Evolutionary conservation across 148 eudicot species (phyloP).

Genomic region (Chenopodium formosanum): DNA sequence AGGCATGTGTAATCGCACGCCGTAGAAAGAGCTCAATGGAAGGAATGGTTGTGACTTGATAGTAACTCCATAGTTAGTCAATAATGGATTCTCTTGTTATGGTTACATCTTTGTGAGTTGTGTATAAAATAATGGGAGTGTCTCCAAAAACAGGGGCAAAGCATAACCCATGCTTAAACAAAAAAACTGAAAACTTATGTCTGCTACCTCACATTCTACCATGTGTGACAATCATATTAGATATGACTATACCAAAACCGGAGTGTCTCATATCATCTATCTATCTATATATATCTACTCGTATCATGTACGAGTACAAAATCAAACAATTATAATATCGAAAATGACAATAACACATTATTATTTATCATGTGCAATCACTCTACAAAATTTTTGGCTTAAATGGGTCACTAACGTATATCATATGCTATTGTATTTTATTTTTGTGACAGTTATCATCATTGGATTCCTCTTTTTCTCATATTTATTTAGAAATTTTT

Average conservation of each 20-base stretch:
- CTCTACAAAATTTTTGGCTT: conserved; percentile 1
- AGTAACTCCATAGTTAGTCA: not conserved
- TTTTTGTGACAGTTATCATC: conserved; percentile 18
- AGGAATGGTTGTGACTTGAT: too few species aligned
- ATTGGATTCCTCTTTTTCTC: conserved; percentile 26
- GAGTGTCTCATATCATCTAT: not conserved
- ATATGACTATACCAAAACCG: conserved; percentile 7
- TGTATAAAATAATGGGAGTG: conserved; percentile 11
- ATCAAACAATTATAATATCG: not conserved
- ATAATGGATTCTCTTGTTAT: not conserved
- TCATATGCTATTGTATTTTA: not conserved
- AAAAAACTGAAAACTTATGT: conserved; percentile 10
- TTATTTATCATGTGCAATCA: conserved; percentile 26
- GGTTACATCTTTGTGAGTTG: not conserved
- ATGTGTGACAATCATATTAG: conserved; percentile 21
- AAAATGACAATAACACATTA: conserved; percentile 3
- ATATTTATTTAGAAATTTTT: not conserved
- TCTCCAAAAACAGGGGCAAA: conserved; percentile 23
- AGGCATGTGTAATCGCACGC: too few species aligned
- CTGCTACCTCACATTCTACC: conserved; percentile 20
- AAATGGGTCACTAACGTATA: conserved; percentile 16
- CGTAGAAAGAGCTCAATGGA: too few species aligned
- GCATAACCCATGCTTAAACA: not conserved
- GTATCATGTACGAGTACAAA: not conserved
- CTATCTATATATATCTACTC: too few species aligned